phyloP scores from a whole-genome alignment of 257 asterid species.

The Lantana camara region DNA sequence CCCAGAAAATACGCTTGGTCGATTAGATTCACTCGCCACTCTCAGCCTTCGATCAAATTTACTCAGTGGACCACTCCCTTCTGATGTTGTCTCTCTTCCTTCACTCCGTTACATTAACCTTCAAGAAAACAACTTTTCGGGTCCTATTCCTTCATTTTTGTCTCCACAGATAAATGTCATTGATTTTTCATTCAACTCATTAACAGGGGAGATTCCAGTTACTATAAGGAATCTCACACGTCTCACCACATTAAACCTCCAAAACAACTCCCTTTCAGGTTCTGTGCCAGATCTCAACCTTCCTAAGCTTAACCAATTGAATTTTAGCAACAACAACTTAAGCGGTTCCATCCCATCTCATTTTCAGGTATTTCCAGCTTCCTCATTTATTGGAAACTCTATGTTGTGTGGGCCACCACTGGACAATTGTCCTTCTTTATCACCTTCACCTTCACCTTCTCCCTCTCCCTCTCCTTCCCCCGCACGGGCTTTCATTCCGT shows the following conservation, averaged over 20 bases:
- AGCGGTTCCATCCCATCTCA: constrained; percentile 69
- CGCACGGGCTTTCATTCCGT: constrained; percentile 30
- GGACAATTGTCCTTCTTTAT: constrained; percentile 39
- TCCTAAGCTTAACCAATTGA: constrained; percentile 52
- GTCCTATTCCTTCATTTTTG: constrained; percentile 50
- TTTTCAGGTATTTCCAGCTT: constrained; percentile 53
- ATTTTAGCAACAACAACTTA: constrained; percentile 59
- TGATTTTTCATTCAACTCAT: constrained; percentile 70
- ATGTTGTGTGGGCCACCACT: constrained; percentile 69
- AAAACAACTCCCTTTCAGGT: constrained; percentile 68
- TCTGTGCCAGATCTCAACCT: constrained; percentile 57
- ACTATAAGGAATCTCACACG: constrained; percentile 42
- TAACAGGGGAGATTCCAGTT: constrained; percentile 57
- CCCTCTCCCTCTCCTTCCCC: constrained; percentile 33
- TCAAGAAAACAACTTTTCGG: constrained; percentile 61
- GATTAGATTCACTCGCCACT: constrained; percentile 57
- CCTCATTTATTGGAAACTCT: constrained; percentile 69
- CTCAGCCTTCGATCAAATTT: constrained; percentile 70
- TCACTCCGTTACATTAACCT: constrained; percentile 64
- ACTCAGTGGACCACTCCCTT: constrained; percentile 62
- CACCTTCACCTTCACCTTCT: constrained; percentile 49
- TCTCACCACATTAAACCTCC: constrained; percentile 58
- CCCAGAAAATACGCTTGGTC: constrained; percentile 62
- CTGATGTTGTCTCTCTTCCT: constrained; percentile 61
- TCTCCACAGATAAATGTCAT: constrained; percentile 54